phyloP scores from a whole-genome alignment of 148 eudicot species.

The Amaranthus palmeri region DNA sequence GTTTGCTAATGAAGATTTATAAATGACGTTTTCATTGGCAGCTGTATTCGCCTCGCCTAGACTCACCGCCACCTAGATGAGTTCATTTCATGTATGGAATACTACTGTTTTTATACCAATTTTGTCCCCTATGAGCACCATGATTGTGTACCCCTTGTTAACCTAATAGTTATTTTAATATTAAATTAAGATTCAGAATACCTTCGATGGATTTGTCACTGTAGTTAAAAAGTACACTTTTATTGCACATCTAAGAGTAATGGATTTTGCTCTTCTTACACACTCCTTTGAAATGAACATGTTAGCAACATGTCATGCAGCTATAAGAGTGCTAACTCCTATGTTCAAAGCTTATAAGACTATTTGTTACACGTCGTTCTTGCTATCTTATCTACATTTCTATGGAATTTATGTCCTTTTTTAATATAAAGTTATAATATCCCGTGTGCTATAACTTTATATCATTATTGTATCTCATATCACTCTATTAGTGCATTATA shows the following conservation, averaged over 20 bases:
- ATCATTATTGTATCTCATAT: too few relatives aligned
- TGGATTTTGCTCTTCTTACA: background rate
- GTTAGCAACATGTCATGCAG: background rate
- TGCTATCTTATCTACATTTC: background rate
- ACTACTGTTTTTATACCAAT: conserved; percentile 93
- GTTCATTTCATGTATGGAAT: conserved; percentile 88
- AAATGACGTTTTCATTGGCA: conserved; percentile 27
- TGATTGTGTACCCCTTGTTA: conserved; percentile 1
- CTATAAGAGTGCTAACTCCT: background rate
- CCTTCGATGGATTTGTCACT: background rate
- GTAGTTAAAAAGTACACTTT: background rate
- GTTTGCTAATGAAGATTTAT: conserved; percentile 5
- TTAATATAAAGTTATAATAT: background rate
- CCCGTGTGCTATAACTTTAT: background rate
- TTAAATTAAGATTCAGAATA: background rate
- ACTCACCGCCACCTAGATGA: conserved; percentile 97
- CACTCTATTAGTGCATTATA: too few relatives aligned
- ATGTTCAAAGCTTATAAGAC: too few relatives aligned
- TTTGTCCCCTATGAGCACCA: conserved; percentile 27
- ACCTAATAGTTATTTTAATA: background rate
- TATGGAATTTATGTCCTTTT: background rate
- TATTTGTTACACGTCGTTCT: background rate
- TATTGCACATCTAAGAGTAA: background rate
- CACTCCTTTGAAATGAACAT: background rate
- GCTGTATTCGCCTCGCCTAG: conserved; percentile 94